phyloP scores from a whole-genome alignment of 805 yeast genomes.

The Sugiyamaella mastotermitis region DNA sequence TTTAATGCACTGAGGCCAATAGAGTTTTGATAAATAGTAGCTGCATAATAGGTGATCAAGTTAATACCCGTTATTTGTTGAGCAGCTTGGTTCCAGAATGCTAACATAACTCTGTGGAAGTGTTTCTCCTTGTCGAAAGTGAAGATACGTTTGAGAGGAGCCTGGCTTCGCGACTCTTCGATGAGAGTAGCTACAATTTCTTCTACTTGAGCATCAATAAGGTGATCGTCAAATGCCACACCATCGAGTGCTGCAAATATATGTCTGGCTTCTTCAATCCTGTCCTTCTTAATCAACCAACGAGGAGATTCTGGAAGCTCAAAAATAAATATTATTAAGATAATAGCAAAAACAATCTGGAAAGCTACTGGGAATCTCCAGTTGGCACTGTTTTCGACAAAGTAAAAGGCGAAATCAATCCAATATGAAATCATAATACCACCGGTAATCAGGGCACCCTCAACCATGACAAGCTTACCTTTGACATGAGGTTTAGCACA shows the following conservation, averaged over 20 bases:
- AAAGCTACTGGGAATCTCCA: conserved; percentile 23
- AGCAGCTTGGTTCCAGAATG: conserved; percentile 34
- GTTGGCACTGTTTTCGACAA: conserved; percentile 25
- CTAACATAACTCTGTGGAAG: conserved; percentile 43
- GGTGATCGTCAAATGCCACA: conserved; percentile 10
- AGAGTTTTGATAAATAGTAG: conserved; percentile 12
- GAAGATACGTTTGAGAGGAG: conserved; percentile 27
- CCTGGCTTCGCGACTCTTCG: conserved; percentile 10
- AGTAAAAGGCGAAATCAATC: conserved; percentile 21
- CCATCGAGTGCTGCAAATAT: conserved; percentile 18
- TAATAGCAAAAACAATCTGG: conserved; percentile 21
- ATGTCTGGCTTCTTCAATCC: conserved; percentile 51
- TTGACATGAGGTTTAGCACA: conserved; percentile 59
- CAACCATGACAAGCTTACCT: conserved; percentile 40
- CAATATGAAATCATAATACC: conserved; percentile 32
- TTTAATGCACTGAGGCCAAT: conserved; percentile 14
- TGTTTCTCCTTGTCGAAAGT: conserved; percentile 39
- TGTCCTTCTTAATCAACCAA: conserved; percentile 62
- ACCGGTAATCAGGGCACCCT: conserved; percentile 20
- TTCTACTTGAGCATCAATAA: conserved; percentile 11
- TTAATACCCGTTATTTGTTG: conserved; percentile 92
- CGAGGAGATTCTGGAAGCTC: conserved; percentile 84
- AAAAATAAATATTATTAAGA: conserved; percentile 41
- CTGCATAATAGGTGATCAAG: conserved; percentile 33
- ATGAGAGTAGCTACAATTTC: conserved; percentile 19